phyloP scores from a whole-genome alignment of 2,329 filamentous ascomycete species.

The Aspergillus hiratsukae region DNA sequence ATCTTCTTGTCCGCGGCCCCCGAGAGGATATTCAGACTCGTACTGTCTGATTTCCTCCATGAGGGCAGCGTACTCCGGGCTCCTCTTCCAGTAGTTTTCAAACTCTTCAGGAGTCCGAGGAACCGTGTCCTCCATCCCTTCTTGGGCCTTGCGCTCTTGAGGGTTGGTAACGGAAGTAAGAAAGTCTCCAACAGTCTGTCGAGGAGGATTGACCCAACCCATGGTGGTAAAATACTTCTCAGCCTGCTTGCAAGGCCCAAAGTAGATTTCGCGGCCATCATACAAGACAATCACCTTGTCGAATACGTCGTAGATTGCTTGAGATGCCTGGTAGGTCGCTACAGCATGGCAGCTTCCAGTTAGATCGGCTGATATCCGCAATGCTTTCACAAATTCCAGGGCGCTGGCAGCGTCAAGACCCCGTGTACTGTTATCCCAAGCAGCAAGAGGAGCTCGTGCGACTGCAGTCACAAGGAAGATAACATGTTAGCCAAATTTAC shows the following conservation, averaged over 20 bases:
- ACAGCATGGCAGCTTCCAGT: slow-evolving; percentile 50
- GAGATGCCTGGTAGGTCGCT: slow-evolving; percentile 54
- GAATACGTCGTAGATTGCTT: slow-evolving; percentile 57
- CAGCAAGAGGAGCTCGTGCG: slow-evolving; percentile 30
- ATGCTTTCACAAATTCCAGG: slow-evolving; percentile 53
- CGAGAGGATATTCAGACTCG: slow-evolving; percentile 28
- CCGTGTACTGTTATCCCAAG: slow-evolving; percentile 48
- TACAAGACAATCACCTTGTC: slow-evolving; percentile 73
- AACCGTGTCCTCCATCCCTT: slow-evolving; percentile 58
- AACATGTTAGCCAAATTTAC: background rate
- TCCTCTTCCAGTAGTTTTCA: slow-evolving; percentile 47
- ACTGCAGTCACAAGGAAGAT: slow-evolving; percentile 16
- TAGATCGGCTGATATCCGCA: slow-evolving; percentile 49
- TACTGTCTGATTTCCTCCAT: slow-evolving; percentile 33
- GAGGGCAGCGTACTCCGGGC: slow-evolving; percentile 27
- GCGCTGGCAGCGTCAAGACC: slow-evolving; percentile 56
- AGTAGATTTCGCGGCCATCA: slow-evolving; percentile 74
- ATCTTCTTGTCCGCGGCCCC: slow-evolving; percentile 1
- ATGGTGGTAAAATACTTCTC: slow-evolving; percentile 63
- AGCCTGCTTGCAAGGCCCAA: slow-evolving; percentile 58
- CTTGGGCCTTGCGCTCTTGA: slow-evolving; percentile 50
- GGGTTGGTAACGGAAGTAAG: slow-evolving; percentile 66
- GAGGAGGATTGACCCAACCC: slow-evolving; percentile 63
- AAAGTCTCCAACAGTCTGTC: slow-evolving; percentile 67
- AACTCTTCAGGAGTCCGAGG: slow-evolving; percentile 68